These are phyloP conservation scores for Dendrobium huoshanense DNA, from an alignment of 106 monocot genomes.

Conservation along the genomic window DNA sequence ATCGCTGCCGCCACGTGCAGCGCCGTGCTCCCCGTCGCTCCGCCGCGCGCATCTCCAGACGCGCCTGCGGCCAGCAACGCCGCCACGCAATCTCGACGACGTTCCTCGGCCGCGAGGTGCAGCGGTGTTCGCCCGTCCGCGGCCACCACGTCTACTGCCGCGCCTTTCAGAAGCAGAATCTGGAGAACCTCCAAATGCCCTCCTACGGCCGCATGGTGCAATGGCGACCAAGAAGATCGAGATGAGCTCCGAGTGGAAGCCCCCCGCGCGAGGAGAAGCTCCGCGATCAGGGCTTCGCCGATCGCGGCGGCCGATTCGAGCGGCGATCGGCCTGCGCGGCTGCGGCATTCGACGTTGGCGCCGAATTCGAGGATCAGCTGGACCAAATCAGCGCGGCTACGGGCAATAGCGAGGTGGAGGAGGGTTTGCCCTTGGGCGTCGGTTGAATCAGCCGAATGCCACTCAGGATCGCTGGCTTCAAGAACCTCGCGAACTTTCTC, in stretches of 20 bases:
- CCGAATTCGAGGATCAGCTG: slow-evolving; percentile 44
- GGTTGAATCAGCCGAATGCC: slow-evolving; percentile 29
- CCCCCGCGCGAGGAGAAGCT: slow-evolving; percentile 34
- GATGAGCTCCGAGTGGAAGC: slow-evolving; percentile 11
- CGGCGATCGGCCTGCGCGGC: slow-evolving; percentile 27
- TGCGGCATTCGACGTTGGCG: slow-evolving; percentile 23
- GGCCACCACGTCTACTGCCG: slow-evolving; percentile 15
- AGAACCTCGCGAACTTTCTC: slow-evolving; percentile 32
- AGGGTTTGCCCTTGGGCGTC: slow-evolving; percentile 22
- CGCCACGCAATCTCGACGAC: slow-evolving; percentile 21
- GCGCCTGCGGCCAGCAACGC: slow-evolving; percentile 27
- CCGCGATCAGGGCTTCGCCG: slow-evolving; percentile 28
- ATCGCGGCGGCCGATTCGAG: slow-evolving; percentile 31
- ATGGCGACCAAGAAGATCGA: slow-evolving; percentile 15
- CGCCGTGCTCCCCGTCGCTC: slow-evolving; percentile 27
- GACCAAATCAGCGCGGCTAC: slow-evolving; percentile 30
- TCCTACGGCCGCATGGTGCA: slow-evolving; percentile 30
- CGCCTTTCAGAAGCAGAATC: slow-evolving; percentile 36
- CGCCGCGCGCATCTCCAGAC: slow-evolving; percentile 26
- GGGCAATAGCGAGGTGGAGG: slow-evolving; percentile 31
- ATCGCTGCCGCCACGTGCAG: slow-evolving; percentile 35
- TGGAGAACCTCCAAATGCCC: slow-evolving; percentile 30
- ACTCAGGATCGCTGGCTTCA: slow-evolving; percentile 35
- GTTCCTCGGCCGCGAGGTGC: slow-evolving; percentile 30
- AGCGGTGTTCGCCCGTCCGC: slow-evolving; percentile 37